Evolutionary conservation across 805 yeast genomes (phyloP).

Genomic region (Yamadazyma sp.): DNA sequence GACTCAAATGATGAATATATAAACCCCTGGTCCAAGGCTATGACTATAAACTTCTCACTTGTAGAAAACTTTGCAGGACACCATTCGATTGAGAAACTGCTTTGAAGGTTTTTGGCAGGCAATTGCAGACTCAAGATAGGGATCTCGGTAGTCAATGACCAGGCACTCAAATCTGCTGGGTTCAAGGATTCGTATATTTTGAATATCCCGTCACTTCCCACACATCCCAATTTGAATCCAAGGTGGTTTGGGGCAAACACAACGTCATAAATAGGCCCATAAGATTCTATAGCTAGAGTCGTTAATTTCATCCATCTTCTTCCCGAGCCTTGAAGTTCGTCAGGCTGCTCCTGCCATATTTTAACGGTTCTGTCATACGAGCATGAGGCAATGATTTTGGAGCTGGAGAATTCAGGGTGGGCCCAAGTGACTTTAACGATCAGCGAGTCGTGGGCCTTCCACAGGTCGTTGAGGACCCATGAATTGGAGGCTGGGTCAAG

Average conservation of each 20-base stretch:
- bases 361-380: slow-evolving; percentile 88
- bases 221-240: slow-evolving; percentile 79
- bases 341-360: slow-evolving; percentile 87
- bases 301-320: slow-evolving; percentile 77
- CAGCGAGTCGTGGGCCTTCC: slow-evolving; percentile 94
- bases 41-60: slow-evolving; percentile 76
- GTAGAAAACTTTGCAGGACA: slow-evolving; percentile 77
- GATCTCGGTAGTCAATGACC: slow-evolving; percentile 77
- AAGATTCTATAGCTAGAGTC: slow-evolving; percentile 74
- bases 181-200: slow-evolving; percentile 86
- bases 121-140: slow-evolving; percentile 60
- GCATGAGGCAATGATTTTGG: slow-evolving; percentile 81
- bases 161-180: slow-evolving; percentile 80
- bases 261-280: slow-evolving; percentile 87
- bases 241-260: slow-evolving; percentile 83
- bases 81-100: slow-evolving; percentile 86
- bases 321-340: slow-evolving; percentile 74
- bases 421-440: slow-evolving; percentile 88
- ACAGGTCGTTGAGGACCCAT: slow-evolving; percentile 85
- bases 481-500: slow-evolving; percentile 61
- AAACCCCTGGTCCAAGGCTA: slow-evolving; percentile 84
- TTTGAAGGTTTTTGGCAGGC: slow-evolving; percentile 78
- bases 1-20: slow-evolving; percentile 47
- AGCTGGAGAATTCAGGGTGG: slow-evolving; percentile 77
- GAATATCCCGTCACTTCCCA: slow-evolving; percentile 85